Percentiles rank a stretch among this genome's conserved stretches.
Conservation (phyloP, 1,284 basidiomycete genomes). For the Austroboletus niveus region DNA sequence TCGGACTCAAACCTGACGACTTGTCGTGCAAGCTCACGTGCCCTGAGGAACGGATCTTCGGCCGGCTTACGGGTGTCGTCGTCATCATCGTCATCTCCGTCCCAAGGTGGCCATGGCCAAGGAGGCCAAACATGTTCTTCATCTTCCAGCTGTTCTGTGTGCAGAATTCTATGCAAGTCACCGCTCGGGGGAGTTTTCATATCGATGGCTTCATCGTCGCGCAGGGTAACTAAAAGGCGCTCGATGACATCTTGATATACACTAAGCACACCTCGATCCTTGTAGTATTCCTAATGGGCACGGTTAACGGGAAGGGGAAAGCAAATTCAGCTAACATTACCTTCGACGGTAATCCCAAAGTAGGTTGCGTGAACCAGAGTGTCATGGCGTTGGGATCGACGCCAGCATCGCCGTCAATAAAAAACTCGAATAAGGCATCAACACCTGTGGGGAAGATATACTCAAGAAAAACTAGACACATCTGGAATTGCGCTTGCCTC, state of each 20-base stretch:
- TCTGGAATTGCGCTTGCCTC: conserved; percentile 46
- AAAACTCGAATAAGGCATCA: conserved; percentile 73
- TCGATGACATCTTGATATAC: conserved; percentile 74
- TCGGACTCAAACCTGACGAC: conserved; percentile 81
- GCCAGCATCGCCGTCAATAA: conserved; percentile 86
- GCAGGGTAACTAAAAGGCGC: conserved; percentile 65
- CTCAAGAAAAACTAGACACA: not conserved
- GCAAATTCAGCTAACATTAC: conserved; percentile 34
- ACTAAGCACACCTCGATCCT: conserved; percentile 69
- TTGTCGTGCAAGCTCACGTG: conserved; percentile 64
- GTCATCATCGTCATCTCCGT: conserved; percentile 55
- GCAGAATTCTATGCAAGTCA: conserved; percentile 19
- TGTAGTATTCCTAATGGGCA: conserved; percentile 77
- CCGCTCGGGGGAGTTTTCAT: conserved; percentile 5
- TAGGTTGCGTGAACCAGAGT: conserved; percentile 84
- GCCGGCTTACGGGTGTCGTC: conserved; percentile 42
- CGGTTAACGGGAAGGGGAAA: conserved; percentile 3
- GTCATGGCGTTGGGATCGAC: conserved; percentile 87
- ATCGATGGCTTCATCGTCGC: conserved; percentile 40
- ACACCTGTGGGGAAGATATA: conserved; percentile 52
- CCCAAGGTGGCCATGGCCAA: conserved; percentile 87
- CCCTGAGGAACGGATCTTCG: conserved; percentile 41
- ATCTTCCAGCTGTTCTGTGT: conserved; percentile 44
- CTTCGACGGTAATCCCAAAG: conserved; percentile 87
- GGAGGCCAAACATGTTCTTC: conserved; percentile 69